Evolutionary conservation across 352 stramenopile species (phyloP).

Genomic region (Phytopythium oedochilum): DNA sequence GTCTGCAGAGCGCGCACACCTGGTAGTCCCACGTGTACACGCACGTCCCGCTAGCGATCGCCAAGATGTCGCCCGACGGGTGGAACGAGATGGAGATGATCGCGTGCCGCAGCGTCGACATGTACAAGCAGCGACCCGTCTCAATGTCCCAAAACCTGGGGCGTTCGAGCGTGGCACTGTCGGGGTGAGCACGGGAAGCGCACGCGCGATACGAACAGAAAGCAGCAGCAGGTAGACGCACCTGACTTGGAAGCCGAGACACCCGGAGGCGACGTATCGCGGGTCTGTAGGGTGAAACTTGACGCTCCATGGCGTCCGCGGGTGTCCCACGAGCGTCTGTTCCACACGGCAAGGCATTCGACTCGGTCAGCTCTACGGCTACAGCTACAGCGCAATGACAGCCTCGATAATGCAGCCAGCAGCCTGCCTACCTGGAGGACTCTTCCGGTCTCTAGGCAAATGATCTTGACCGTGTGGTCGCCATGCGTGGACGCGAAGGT

Average conservation of each 20-base stretch:
- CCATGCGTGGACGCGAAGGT: slow-evolving; percentile 97
- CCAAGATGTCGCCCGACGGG: slow-evolving; percentile 90
- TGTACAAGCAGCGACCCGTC: slow-evolving; percentile 90
- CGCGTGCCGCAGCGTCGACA: slow-evolving; percentile 90
- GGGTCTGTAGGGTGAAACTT: slow-evolving; percentile 96
- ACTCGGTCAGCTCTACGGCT: not conserved
- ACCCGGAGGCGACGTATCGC: slow-evolving; percentile 95
- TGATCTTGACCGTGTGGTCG: slow-evolving; percentile 98
- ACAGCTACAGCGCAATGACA: not conserved
- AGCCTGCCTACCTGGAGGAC: slow-evolving; percentile 60
- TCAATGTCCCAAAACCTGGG: slow-evolving; percentile 86
- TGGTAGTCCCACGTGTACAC: slow-evolving; percentile 96
- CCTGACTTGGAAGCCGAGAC: slow-evolving; percentile 94
- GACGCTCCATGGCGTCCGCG: slow-evolving; percentile 94
- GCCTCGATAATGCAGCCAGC: too few relatives aligned
- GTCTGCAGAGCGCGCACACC: slow-evolving; percentile 34
- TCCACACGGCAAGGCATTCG: not conserved
- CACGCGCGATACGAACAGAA: not conserved
- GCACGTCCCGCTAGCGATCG: slow-evolving; percentile 92
- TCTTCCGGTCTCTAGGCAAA: slow-evolving; percentile 86
- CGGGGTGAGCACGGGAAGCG: too few relatives aligned
- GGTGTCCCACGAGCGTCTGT: slow-evolving; percentile 81
- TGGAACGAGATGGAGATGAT: slow-evolving; percentile 98
- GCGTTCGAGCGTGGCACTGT: too few relatives aligned
- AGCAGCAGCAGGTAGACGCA: slow-evolving; percentile 6